Evolutionary conservation across 1,284 basidiomycete genomes (phyloP), one percentile per base, ranked within the genome.

Genomic region (Thecaphora thlaspeos): DNA sequence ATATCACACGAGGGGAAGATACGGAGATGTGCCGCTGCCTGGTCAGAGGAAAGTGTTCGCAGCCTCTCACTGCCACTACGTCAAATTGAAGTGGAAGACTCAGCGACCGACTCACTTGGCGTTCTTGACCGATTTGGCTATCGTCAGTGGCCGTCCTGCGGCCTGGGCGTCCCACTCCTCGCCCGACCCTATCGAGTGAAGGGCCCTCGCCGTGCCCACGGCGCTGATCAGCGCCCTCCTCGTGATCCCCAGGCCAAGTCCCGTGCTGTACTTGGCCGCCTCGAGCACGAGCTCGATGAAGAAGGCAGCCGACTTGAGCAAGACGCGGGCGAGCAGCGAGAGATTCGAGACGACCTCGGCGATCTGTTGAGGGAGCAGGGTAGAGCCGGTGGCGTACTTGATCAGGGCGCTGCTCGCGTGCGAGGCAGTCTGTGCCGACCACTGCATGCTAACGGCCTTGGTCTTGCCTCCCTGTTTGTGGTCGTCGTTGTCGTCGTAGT

Each of bases 261-360:
- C 60, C 2, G 71, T 73, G 43, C 55, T 46, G 53, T 68, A 51
- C 41, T 63, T 61, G 42, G 56, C 64, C 4, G 61, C 55, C 19
- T 73, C 71, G 26, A 73, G 61, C 43, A 71, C 59, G 39, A 71
- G 50, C 40, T 73, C 71, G 53, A 71, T 61, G 48, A 73, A 70
- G 49, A 73, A 71, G 19, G 71, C 67, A 4, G 69, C 60, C n/a
- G 67, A 60, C 32, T 68, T 64, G 43, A 73, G 60, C 22, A 67
- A 71, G 45, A 71, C 61, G 8, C 71, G 61, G 17, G 70, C 70
- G 11, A 70, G 43, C 40, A 70, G 48, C 40, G 61, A 56, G 26
- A 71, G 54, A 17, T 61, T 59, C 15, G 71, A 64, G 3, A 73
- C 51, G 54, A 70, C 46, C 39, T 71, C 67, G 11, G 71, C 71